Evolutionary conservation across 192 early-diverging fungal species (phyloP).

Genomic region (Entomortierella beljakovae): DNA sequence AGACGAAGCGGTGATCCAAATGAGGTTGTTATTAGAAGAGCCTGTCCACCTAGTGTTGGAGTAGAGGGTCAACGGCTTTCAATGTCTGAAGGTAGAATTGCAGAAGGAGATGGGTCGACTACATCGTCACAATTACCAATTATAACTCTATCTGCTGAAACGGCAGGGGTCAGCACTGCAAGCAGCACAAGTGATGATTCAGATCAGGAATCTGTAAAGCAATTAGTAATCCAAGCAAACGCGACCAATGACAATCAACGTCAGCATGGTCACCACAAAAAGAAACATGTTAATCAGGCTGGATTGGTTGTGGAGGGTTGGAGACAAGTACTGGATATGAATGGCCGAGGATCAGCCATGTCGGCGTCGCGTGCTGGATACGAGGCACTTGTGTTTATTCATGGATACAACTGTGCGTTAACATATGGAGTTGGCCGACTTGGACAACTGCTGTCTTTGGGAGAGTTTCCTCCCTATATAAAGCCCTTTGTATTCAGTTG

Average conservation of each 20-base stretch:
- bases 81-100: neutral
- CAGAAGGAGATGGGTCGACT: neutral
- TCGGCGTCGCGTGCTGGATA: conserved; percentile 35
- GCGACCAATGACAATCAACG: neutral
- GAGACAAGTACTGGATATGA: conserved; percentile 33
- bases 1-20: conserved; percentile 15
- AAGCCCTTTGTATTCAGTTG: conserved; percentile 58
- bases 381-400: conserved; percentile 52
- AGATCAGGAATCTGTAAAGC: conserved; percentile 1
- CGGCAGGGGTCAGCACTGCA: neutral
- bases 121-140: conserved; percentile 3
- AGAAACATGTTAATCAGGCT: conserved; percentile 21
- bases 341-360: conserved; percentile 6
- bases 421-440: conserved; percentile 51
- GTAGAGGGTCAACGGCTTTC: conserved; percentile 17
- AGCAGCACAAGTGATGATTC: conserved; percentile 14
- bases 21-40: conserved; percentile 23
- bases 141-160: neutral
- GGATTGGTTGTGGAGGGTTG: conserved; percentile 36
- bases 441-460: conserved; percentile 51
- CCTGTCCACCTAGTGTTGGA: conserved; percentile 19
- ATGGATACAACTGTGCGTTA: conserved; percentile 54
- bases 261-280: conserved; percentile 10
- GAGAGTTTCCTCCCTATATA: conserved; percentile 54
- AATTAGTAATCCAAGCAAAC: conserved; percentile 4